A percentile compares a stretch with the other conserved stretches of the same genome.
Evolutionary conservation across 768 basidiomycete genomes (phyloP).

Genomic region (Paxillus rubicundulus): DNA sequence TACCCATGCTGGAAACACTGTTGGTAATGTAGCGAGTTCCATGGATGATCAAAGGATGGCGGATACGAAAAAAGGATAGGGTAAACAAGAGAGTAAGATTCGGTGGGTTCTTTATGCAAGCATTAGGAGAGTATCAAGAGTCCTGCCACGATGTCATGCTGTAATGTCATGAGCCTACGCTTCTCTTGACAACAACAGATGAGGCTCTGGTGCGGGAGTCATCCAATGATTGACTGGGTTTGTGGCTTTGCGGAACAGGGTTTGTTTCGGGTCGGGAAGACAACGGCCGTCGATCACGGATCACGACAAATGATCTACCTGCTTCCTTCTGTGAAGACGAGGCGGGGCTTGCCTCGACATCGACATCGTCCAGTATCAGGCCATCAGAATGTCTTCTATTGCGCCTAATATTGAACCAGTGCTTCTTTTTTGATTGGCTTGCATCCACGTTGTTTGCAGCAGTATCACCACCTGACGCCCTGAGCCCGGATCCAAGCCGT

Average conservation of each 20-base stretch:
- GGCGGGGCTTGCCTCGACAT: slow-evolving; percentile 24
- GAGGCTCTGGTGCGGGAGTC: slow-evolving; percentile 22
- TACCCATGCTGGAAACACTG: slow-evolving; percentile 27
- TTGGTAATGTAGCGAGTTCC: slow-evolving; percentile 25
- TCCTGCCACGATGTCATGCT: background rate
- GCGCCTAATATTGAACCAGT: slow-evolving; percentile 67
- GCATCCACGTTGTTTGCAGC: slow-evolving; percentile 40
- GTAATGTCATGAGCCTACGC: slow-evolving; percentile 23
- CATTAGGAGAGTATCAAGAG: slow-evolving; percentile 14
- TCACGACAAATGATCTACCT: slow-evolving; percentile 65
- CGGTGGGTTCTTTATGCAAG: slow-evolving; percentile 8
- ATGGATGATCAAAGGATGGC: slow-evolving; percentile 8
- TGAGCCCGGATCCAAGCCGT: background rate
- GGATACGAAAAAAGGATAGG: slow-evolving; percentile 16
- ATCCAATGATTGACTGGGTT: slow-evolving; percentile 29
- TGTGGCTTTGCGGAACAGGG: slow-evolving; percentile 12
- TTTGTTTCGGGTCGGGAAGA: slow-evolving; percentile 24
- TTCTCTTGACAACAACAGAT: slow-evolving; percentile 30
- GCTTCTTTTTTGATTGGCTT: slow-evolving; percentile 56
- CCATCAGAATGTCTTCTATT: slow-evolving; percentile 61
- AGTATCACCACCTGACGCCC: slow-evolving; percentile 16
- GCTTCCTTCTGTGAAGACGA: slow-evolving; percentile 35
- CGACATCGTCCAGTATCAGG: slow-evolving; percentile 32
- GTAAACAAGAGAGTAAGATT: slow-evolving; percentile 4
- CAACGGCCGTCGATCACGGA: slow-evolving; percentile 53